Evolutionary conservation across 257 asterid genomes (phyloP).

Genomic region (Solanum megistacrolobum): DNA sequence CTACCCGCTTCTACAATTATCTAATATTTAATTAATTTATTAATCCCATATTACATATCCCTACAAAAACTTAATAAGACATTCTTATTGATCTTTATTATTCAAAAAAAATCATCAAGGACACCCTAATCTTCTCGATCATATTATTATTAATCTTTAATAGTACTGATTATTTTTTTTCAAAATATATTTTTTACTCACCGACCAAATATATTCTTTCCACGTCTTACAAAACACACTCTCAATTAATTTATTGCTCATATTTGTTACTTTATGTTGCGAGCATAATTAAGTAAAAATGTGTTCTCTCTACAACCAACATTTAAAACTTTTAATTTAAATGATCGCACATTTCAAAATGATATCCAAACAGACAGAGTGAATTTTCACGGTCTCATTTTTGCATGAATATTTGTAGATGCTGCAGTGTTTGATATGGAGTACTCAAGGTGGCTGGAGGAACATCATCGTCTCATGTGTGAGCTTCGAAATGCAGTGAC

Average conservation of each 20-base stretch:
- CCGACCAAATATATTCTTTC: neutral
- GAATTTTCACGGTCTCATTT: neutral
- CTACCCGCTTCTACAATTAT: neutral
- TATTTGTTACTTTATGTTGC: neutral
- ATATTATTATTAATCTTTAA: neutral
- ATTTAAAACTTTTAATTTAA: too few species aligned
- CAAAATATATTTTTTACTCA: neutral
- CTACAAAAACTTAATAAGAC: neutral
- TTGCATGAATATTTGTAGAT: conserved; percentile 14
- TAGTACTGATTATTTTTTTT: neutral
- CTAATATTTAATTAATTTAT: neutral
- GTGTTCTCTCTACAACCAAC: neutral
- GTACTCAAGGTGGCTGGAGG: conserved; percentile 76
- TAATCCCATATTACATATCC: neutral
- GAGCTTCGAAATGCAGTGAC: conserved; percentile 63
- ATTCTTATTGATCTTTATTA: neutral
- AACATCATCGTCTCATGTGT: conserved; percentile 59
- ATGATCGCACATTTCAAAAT: neutral
- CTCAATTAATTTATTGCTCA: neutral
- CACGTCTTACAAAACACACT: neutral
- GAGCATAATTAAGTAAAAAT: neutral
- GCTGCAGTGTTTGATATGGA: conserved; percentile 66
- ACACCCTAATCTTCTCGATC: neutral
- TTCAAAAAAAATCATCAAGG: neutral
- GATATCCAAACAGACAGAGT: neutral